Conservation (phyloP, 352 stramenopile species). For the Phytophthora pinifolia region DNA sequence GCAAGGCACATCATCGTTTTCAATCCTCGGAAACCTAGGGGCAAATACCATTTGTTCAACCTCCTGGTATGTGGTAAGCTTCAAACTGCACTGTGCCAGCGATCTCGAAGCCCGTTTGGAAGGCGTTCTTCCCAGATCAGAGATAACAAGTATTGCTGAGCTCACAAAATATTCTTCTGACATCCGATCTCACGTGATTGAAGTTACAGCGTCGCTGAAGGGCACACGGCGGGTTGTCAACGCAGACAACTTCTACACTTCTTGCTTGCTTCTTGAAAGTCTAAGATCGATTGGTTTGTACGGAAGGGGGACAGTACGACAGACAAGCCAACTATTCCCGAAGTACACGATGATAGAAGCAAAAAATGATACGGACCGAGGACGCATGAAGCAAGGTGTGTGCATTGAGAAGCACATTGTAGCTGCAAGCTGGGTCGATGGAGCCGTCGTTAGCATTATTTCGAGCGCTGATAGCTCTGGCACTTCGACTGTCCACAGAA, state of each 20-base stretch:
- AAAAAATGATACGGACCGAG: slow-evolving; percentile 4
- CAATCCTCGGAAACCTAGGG: slow-evolving; percentile 26
- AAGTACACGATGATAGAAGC: slow-evolving; percentile 9
- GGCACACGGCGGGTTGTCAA: slow-evolving; percentile 22
- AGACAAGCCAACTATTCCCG: slow-evolving; percentile 23
- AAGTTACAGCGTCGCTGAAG: slow-evolving; percentile 21
- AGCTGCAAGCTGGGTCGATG: slow-evolving; percentile 30
- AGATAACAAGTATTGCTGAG: neutral
- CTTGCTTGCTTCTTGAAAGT: slow-evolving; percentile 23
- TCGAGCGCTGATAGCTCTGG: slow-evolving; percentile 25
- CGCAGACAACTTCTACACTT: slow-evolving; percentile 40
- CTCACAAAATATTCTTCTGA: slow-evolving; percentile 7
- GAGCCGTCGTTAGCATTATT: slow-evolving; percentile 23
- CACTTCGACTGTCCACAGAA: slow-evolving; percentile 11
- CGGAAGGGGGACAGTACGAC: slow-evolving; percentile 18
- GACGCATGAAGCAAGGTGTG: slow-evolving; percentile 15
- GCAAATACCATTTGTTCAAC: slow-evolving; percentile 38
- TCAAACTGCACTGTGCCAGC: slow-evolving; percentile 28
- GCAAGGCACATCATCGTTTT: slow-evolving; percentile 30
- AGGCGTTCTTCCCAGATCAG: slow-evolving; percentile 9
- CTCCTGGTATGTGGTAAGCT: slow-evolving; percentile 27
- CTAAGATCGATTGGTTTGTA: slow-evolving; percentile 27
- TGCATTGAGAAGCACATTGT: slow-evolving; percentile 19
- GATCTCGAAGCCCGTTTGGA: slow-evolving; percentile 18
- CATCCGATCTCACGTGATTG: slow-evolving; percentile 25